phyloP scores from a whole-genome alignment of 306 rosid genomes.

The Echinosophora koreensis region DNA sequence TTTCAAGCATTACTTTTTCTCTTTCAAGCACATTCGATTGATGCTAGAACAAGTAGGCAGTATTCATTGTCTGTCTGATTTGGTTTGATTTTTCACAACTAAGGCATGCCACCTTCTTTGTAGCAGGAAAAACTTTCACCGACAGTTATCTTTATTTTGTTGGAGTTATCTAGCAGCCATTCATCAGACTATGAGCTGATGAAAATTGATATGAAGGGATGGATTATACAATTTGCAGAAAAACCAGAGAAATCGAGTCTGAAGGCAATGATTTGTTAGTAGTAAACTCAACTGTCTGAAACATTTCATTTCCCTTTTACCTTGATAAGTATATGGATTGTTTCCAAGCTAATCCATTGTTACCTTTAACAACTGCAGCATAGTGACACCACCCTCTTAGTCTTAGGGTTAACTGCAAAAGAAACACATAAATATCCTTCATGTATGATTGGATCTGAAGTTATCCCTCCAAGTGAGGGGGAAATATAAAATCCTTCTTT shows the following conservation, averaged over 20 bases:
- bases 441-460: slow-evolving; percentile 86
- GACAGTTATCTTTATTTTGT: slow-evolving; percentile 10
- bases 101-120: neutral
- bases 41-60: no score
- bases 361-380: slow-evolving; percentile 59
- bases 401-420: slow-evolving; percentile 67
- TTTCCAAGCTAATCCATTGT: slow-evolving; percentile 17
- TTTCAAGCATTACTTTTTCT: no score
- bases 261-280: slow-evolving; percentile 70
- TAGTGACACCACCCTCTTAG: slow-evolving; percentile 71
- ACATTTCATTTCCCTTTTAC: neutral
- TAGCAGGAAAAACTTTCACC: neutral
- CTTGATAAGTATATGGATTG: slow-evolving; percentile 2
- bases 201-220: slow-evolving; percentile 72
- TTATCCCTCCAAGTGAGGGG: slow-evolving; percentile 90
- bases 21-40: no score
- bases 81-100: neutral
- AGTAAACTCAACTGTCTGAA: neutral
- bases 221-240: slow-evolving; percentile 65
- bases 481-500: slow-evolving; percentile 81
- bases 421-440: slow-evolving; percentile 69
- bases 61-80: neutral
- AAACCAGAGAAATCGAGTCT: slow-evolving; percentile 72
- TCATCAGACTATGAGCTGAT: slow-evolving; percentile 80
- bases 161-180: slow-evolving; percentile 57